phyloP scores from a whole-genome alignment of 805 yeast species.

The Gaillardinia entomophila region DNA sequence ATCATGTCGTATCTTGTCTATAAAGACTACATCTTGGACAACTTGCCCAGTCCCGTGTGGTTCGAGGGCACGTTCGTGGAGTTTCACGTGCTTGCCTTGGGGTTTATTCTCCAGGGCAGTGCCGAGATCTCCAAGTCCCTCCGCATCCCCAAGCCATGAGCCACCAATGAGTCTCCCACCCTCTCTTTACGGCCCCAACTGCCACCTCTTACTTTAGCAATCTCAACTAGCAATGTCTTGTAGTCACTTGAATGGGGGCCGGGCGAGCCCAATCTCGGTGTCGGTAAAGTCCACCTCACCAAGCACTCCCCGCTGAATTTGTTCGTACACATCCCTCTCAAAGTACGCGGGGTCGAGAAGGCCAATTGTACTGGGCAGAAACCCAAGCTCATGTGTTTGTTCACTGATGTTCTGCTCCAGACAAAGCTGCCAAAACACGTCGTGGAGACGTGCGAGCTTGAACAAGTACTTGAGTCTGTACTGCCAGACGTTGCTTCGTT shows the following conservation, averaged over 20 bases:
- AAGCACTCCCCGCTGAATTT: conserved; percentile 22
- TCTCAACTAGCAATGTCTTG: background rate
- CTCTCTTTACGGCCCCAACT: background rate
- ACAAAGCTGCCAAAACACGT: conserved; percentile 34
- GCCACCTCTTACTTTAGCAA: background rate
- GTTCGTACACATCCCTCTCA: conserved; percentile 15
- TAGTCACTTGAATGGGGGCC: conserved; percentile 4
- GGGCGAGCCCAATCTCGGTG: conserved; percentile 9
- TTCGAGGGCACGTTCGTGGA: conserved; percentile 56
- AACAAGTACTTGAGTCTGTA: conserved; percentile 16
- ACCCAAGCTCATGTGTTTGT: conserved; percentile 21
- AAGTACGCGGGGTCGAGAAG: conserved; percentile 35
- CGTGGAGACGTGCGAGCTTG: conserved; percentile 22
- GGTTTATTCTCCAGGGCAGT: conserved; percentile 78
- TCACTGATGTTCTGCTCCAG: conserved; percentile 22
- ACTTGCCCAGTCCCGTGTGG: conserved; percentile 62
- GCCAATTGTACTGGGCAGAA: conserved; percentile 22
- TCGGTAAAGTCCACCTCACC: conserved; percentile 16
- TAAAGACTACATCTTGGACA: conserved; percentile 40
- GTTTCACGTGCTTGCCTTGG: conserved; percentile 63
- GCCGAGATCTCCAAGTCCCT: conserved; percentile 87
- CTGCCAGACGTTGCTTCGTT: conserved; percentile 7
- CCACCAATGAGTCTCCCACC: too few relatives aligned
- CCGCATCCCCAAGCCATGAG: conserved; percentile 79
- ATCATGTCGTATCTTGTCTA: conserved; percentile 66